Evolutionary conservation across 2,329 filamentous ascomycete species (phyloP), one percentile per base, ranked within the genome.

Genomic region (Claviceps citrina): DNA sequence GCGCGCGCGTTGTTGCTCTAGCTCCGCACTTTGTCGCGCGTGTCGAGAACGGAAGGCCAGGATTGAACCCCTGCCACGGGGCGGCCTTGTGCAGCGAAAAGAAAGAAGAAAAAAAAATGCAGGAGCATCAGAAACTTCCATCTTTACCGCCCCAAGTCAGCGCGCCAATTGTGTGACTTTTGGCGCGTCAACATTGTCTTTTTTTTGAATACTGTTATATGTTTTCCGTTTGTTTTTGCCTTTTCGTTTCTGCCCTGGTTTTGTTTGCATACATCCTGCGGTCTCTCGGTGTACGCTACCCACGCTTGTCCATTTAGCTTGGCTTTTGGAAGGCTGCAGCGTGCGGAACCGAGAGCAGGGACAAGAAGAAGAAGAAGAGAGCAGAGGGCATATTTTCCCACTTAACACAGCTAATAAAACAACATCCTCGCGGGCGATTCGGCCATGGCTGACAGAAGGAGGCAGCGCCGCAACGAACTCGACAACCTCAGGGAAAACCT

Each of bases 391-490:
- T 25, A 32, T 31, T 19, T 8, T 15, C 19, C 19, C n/a, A 31
- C 20, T 31, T 25, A 13, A 31, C 36, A 32, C 22, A 28, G 27
- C 16, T 20, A 9, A 27, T 31, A 16, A 15, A 7, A 31, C 38
- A 6, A 31, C 16, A n/a, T 20, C 24, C 15, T 9, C 25, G 9
- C 16, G 31, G 38, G 31, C 20, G 24, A 33, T n/a, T 44, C 27
- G 38, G 38, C 27, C 50, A 56, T 58, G 56, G 53, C 56, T 59
- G 56, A 58, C 53, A 50, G 44, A 44, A 53, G 52, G 44, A 54
- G 50, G 50, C 51, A 53, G 48, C 46, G 50, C 44, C 48, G 51
- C 49, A 52, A 51, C 47, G 56, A 59, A 49, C 43, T 59, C 46
- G 53, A 51, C 44, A 54, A 53, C 31, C 57, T 59, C 43, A 47